Base-by-base conservation (phyloP, 352 stramenopile genomes). In the Thalassiosira livingstoniorum region DNA sequence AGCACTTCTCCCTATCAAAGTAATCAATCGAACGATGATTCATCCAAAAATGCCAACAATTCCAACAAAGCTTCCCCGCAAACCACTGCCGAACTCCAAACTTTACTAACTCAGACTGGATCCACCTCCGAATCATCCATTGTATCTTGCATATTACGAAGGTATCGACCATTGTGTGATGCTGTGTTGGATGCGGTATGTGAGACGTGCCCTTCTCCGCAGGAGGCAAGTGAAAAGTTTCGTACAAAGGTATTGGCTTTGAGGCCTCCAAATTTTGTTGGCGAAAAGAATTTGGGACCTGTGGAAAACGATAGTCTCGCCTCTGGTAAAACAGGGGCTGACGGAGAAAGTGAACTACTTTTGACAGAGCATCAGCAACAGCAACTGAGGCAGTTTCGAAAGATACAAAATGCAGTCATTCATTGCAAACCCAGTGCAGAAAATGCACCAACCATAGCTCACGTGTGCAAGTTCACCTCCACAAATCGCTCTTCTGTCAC, bases 401-500 rank as follows among this genome's bases (percentile, higher is more conserved):
- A 60, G 21, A 90, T 94, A 55, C 85, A 87, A 77, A 45, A 85
- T 27, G 78, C 86, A 27, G 85, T 91, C 23, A 57, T 70, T 25
- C 29, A 66, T 55, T 86, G 78, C 34, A 67, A 76, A 32, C n/a
- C 66, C 1, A 51, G 70, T 2, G 55, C 77, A 37, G 32, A 58
- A 35, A n/a, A n/a, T n/a, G 81, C 66, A n/a, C 82, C 88, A 0
- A 82, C 75, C 21, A 82, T 93, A 31, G 90, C 90, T 3, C 86
- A 94, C 62, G 80, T 93, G 23, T 92, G 87, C 61, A 94, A 94
- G 79, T 94, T 92, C 45, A 86, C 90, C 55, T 82, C 80, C 2
- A 84, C 83, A 13, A 77, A 84, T 58, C 57, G 82, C 55, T 75
- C 76, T 43, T 70, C 89, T 35, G 80, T 94, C 21, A 84, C 82